Conservation (phyloP, 352 stramenopile genomes). For the Achlya hypogyna region DNA sequence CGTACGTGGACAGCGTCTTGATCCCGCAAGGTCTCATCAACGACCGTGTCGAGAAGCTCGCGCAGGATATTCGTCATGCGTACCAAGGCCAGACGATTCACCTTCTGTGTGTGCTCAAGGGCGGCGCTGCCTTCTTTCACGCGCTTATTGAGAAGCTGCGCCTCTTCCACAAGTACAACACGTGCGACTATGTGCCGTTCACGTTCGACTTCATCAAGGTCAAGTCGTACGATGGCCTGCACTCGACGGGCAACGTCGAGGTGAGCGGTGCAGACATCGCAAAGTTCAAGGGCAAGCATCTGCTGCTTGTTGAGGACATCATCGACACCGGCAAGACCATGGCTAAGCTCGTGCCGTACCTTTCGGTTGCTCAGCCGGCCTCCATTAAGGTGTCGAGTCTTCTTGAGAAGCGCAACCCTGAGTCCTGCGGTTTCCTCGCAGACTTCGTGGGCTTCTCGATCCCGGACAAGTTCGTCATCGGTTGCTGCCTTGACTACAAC, state of each 20-base stretch:
- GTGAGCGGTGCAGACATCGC: conserved; percentile 78
- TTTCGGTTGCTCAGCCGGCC: conserved; percentile 67
- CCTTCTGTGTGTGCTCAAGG: conserved; percentile 89
- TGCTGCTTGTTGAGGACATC: conserved; percentile 97
- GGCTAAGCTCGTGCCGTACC: conserved; percentile 79
- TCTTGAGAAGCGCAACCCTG: conserved; percentile 89
- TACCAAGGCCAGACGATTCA: conserved; percentile 87
- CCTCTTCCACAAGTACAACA: conserved; percentile 82
- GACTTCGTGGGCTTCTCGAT: conserved; percentile 96
- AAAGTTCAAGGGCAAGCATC: conserved; percentile 84
- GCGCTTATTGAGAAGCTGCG: conserved; percentile 77
- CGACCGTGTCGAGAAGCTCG: conserved; percentile 88
- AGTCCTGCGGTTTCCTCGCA: conserved; percentile 83
- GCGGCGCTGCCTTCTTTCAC: conserved; percentile 84
- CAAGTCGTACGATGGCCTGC: conserved; percentile 91
- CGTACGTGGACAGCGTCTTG: conserved; percentile 77
- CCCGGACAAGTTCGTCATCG: conserved; percentile 92
- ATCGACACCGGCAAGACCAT: conserved; percentile 96
- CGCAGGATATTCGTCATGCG: conserved; percentile 83
- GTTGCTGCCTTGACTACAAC: conserved; percentile 97
- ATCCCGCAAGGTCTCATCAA: conserved; percentile 84
- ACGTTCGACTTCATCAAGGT: conserved; percentile 92
- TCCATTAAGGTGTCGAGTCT: conserved; percentile 88
- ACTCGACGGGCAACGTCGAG: conserved; percentile 87
- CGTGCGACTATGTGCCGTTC: conserved; percentile 85